Conservation (phyloP, 805 yeast genomes). For the Ogataea trehalophila region DNA sequence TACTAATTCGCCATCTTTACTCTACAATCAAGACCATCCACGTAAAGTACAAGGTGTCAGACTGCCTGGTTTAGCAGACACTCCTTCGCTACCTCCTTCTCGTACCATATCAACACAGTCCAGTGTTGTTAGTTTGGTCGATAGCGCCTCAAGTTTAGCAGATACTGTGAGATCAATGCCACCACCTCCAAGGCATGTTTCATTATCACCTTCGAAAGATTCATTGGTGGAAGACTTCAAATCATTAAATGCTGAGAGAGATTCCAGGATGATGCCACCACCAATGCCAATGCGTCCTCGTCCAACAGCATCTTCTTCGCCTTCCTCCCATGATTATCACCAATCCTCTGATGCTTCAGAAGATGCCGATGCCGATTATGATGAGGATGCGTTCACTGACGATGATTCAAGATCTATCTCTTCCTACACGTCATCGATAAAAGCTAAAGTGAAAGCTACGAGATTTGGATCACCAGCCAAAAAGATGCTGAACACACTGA, state of each 20-base stretch:
- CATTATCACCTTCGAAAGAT: slow-evolving; percentile 4
- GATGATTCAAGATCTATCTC: too few relatives aligned
- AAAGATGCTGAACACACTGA: too few relatives aligned
- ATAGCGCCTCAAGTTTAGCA: background rate
- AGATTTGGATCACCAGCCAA: too few relatives aligned
- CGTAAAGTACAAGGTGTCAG: slow-evolving; percentile 1
- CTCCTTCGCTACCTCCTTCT: background rate
- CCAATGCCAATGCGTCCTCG: background rate
- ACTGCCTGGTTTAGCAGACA: slow-evolving; percentile 7
- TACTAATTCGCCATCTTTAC: too few relatives aligned
- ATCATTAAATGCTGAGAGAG: background rate
- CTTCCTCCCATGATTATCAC: too few relatives aligned
- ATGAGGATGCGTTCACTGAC: too few relatives aligned
- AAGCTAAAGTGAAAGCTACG: too few relatives aligned
- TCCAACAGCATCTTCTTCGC: background rate
- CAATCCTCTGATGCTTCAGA: slow-evolving; percentile 2
- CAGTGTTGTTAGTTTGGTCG: background rate
- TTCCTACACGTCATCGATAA: too few relatives aligned
- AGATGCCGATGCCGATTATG: background rate
- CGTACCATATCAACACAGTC: slow-evolving; percentile 5
- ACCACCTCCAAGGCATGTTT: slow-evolving; percentile 18
- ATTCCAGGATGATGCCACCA: background rate
- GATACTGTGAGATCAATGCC: slow-evolving; percentile 4
- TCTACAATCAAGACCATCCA: too few relatives aligned
- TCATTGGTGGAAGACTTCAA: background rate